Conservation (phyloP, 148 eudicot species). For the Gaultheria prostrata region DNA sequence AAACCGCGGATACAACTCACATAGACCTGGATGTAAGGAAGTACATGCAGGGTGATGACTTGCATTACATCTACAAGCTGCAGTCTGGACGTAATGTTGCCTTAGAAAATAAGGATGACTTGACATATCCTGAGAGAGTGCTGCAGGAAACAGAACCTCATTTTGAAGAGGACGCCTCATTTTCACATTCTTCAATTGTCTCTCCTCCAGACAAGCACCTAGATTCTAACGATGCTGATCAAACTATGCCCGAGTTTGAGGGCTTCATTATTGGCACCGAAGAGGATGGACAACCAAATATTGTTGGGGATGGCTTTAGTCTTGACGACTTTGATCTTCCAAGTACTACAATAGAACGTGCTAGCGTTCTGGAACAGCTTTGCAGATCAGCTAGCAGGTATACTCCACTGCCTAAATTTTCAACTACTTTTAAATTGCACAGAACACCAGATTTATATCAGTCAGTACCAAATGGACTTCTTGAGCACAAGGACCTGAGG, state of each 20-base stretch:
- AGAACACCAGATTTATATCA: constrained; percentile 35
- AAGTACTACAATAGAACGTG: constrained; percentile 41
- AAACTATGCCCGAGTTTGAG: constrained; percentile 60
- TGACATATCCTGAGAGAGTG: constrained; percentile 17
- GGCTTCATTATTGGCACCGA: constrained; percentile 42
- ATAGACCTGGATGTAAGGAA: constrained; percentile 20
- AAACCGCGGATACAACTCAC: constrained; percentile 15
- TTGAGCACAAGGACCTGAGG: constrained; percentile 41
- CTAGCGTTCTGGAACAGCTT: constrained; percentile 53
- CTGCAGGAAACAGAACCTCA: constrained; percentile 23
- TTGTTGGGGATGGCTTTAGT: constrained; percentile 28
- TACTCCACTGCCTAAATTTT: constrained; percentile 55
- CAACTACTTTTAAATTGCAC: constrained; percentile 35
- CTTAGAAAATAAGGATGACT: constrained; percentile 18
- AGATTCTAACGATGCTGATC: constrained; percentile 40
- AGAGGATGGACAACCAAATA: constrained; percentile 26
- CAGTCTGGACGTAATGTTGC: constrained; percentile 18
- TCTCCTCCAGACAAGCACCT: constrained; percentile 39
- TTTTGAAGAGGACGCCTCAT: constrained; percentile 17
- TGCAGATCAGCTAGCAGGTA: constrained; percentile 51
- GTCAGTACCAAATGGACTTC: constrained; percentile 60
- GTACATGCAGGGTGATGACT: constrained; percentile 10
- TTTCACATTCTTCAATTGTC: constrained; percentile 27
- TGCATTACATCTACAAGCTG: constrained; percentile 11
- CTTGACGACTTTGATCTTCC: constrained; percentile 30